Percentiles rank a stretch among this genome's conserved stretches.
These are phyloP conservation scores for Rhipidocladum racemiflorum DNA, from an alignment of 176 grass and related monocot genomes.

Conservation along the genomic window DNA sequence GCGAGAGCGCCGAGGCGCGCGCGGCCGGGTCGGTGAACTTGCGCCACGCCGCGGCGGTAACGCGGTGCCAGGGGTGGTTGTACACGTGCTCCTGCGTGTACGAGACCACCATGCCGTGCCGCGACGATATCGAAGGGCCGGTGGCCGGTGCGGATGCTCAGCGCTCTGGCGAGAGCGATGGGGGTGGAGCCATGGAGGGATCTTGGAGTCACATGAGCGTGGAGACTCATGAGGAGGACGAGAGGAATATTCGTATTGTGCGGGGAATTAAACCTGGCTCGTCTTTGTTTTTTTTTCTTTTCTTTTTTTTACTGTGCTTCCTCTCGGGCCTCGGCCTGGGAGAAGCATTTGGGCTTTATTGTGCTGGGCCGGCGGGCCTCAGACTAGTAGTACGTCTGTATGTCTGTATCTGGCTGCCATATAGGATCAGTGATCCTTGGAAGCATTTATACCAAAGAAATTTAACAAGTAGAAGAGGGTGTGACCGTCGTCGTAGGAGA, in stretches of 20 bases:
- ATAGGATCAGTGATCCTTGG: too few species aligned
- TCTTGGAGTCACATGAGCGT: not conserved
- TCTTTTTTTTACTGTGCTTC: too few species aligned
- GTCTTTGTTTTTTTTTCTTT: too few species aligned
- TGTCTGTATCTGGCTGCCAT: too few species aligned
- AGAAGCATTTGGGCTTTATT: too few species aligned
- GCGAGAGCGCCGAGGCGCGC: constrained; percentile 16
- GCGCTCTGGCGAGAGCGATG: not conserved
- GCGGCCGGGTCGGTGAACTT: constrained; percentile 69
- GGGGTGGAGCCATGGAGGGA: not conserved
- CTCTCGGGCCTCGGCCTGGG: too few species aligned
- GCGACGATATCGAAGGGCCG: not conserved
- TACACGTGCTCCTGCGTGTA: constrained; percentile 84
- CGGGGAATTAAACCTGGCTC: not conserved
- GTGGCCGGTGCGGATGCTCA: not conserved
- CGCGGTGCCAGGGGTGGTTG: constrained; percentile 73
- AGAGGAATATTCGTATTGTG: constrained; percentile 14
- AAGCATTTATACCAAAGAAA: too few species aligned
- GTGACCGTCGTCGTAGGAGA: too few species aligned
- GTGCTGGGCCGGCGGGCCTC: too few species aligned
- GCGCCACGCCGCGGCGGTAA: constrained; percentile 69
- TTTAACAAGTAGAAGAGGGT: too few species aligned
- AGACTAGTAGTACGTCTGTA: too few species aligned
- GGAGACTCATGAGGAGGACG: not conserved
- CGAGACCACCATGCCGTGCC: constrained; percentile 41